These are phyloP conservation scores for Colletotrichum liriopes DNA, from an alignment of 2,329 filamentous ascomycete genomes.

Conservation along the genomic window DNA sequence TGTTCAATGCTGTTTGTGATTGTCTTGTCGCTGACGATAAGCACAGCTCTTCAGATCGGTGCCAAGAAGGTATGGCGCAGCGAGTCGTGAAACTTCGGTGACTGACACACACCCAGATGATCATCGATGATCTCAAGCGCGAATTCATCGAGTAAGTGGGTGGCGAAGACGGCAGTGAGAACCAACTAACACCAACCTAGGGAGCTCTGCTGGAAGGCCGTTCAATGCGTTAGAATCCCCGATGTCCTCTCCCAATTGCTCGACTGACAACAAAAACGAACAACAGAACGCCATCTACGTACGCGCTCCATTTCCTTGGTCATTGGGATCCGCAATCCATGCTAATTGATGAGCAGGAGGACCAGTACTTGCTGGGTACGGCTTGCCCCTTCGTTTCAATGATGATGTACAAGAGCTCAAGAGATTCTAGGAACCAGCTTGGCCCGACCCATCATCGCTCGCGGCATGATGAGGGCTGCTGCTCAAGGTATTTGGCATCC, in stretches of 20 bases:
- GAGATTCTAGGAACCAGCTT: conserved; percentile 64
- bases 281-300: conserved; percentile 16
- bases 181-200: conserved; percentile 1
- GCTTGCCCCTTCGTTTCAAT: neutral
- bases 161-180: too few relatives aligned
- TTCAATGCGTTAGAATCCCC: conserved; percentile 68
- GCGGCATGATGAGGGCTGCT: conserved; percentile 68
- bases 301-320: too few relatives aligned
- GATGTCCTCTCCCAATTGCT: neutral
- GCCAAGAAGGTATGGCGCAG: conserved; percentile 37
- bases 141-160: conserved; percentile 75
- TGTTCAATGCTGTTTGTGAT: neutral
- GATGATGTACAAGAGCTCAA: neutral
- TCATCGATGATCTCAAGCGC: conserved; percentile 74
- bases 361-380: conserved; percentile 62
- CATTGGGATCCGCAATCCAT: conserved; percentile 1
- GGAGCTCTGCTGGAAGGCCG: conserved; percentile 81
- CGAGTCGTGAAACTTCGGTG: neutral
- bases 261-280: conserved; percentile 6
- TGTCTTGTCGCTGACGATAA: neutral
- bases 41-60: conserved; percentile 41
- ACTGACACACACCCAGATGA: conserved; percentile 52
- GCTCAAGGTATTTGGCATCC: neutral
- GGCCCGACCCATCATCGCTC: conserved; percentile 77
- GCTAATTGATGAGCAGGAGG: conserved; percentile 66